phyloP scores from a whole-genome alignment of 441 rosid species.

The Oxalis stricta region DNA sequence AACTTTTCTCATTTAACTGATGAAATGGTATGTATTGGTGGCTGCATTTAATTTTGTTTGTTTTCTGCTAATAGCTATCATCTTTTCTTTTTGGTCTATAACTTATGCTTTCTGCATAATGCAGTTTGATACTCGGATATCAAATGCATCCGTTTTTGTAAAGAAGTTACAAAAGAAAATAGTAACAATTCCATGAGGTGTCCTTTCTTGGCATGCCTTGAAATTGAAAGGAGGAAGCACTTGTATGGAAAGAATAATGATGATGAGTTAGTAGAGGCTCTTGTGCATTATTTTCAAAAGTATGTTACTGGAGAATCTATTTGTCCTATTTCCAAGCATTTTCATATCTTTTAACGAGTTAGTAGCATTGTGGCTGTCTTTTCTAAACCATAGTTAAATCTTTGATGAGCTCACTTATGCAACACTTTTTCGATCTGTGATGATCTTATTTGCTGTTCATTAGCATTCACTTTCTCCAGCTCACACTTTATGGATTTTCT shows the following conservation, averaged over 20 bases:
- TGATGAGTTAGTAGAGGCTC: conserved; percentile 42
- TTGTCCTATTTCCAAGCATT: conserved; percentile 4
- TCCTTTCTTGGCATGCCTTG: conserved; percentile 69
- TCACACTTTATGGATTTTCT: not conserved
- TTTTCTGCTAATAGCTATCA: not conserved
- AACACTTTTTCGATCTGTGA: no score
- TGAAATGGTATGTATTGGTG: conserved; percentile 46
- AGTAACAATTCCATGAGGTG: conserved; percentile 44
- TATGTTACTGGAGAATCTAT: no score
- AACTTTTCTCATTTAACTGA: conserved; percentile 54
- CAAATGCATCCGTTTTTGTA: conserved; percentile 52
- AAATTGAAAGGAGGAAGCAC: conserved; percentile 74
- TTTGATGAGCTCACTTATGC: no score
- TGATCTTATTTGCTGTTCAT: no score
- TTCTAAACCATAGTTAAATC: no score
- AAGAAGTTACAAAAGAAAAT: conserved; percentile 44
- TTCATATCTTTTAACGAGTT: not conserved
- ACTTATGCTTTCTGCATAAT: conserved; percentile 12
- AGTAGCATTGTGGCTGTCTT: not conserved
- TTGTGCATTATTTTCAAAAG: conserved; percentile 65
- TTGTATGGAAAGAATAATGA: conserved; percentile 57
- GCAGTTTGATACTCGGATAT: conserved; percentile 80
- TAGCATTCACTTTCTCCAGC: no score
- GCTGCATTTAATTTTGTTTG: conserved; percentile 2
- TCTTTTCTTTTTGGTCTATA: conserved; percentile 7